These are phyloP conservation scores for Pugionium dolabratum DNA, from an alignment of 345 rosid genomes.

Conservation along the genomic window DNA sequence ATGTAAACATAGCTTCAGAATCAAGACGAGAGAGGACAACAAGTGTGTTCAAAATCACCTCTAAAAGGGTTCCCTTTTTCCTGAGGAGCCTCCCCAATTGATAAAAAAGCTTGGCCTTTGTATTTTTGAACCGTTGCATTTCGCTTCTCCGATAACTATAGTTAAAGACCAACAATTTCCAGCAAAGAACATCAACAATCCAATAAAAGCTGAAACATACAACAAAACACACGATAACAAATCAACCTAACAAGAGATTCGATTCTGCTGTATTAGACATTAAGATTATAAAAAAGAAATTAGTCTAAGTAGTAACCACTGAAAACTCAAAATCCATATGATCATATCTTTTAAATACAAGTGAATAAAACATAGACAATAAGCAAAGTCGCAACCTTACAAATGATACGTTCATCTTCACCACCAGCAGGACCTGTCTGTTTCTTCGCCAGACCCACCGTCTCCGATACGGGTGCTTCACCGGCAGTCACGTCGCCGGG, in stretches of 20 bases:
- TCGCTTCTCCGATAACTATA: conserved; percentile 63
- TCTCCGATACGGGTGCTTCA: conserved; percentile 3
- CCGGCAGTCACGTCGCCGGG: conserved; percentile 30
- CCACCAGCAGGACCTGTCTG: conserved; percentile 20
- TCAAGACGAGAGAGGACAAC: conserved; percentile 3
- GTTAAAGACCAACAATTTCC: conserved; percentile 25
- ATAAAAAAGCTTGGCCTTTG: conserved; percentile 51
- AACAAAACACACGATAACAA: not conserved
- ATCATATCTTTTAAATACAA: too few species aligned
- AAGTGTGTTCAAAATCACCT: conserved; percentile 45
- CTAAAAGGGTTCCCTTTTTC: conserved; percentile 50
- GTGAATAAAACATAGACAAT: not conserved
- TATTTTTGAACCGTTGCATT: conserved; percentile 50
- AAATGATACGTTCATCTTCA: conserved; percentile 53
- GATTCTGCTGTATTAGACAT: not conserved
- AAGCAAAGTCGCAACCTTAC: conserved; percentile 46
- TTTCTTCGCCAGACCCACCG: conserved; percentile 25
- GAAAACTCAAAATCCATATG: too few species aligned
- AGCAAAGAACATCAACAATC: not conserved
- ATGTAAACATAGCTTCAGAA: not conserved
- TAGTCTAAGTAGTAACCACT: not conserved
- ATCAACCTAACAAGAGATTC: not conserved
- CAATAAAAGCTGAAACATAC: not conserved
- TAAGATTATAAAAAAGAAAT: not conserved
- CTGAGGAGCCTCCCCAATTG: conserved; percentile 52